Evolutionary conservation across 23 red algal species (phyloP).

Genomic region (Gracilariopsis chorda): DNA sequence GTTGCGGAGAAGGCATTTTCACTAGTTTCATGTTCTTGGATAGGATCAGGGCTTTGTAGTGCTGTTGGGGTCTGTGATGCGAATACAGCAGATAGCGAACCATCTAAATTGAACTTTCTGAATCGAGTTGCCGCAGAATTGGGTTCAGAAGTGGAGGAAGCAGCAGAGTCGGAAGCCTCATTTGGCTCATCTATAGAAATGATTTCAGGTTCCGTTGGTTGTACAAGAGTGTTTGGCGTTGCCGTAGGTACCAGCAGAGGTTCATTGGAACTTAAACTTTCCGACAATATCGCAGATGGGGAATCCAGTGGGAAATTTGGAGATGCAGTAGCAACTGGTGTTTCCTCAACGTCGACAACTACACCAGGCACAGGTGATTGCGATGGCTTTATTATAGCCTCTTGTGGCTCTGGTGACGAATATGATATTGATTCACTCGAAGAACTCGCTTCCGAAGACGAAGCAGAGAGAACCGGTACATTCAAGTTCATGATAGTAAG

Average conservation of each 20-base stretch:
- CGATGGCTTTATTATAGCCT: no score
- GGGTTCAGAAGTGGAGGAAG: not conserved
- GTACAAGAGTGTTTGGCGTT: no score
- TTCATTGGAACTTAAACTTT: no score
- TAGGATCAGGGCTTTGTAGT: not conserved
- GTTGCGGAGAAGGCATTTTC: not conserved
- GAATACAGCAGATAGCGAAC: not conserved
- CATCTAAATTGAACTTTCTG: conserved; percentile 6
- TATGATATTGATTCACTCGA: no score
- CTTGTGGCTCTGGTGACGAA: no score
- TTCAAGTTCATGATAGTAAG: not conserved
- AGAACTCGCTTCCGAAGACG: not conserved
- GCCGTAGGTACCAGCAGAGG: no score
- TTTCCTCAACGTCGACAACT: no score
- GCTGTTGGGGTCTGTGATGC: not conserved
- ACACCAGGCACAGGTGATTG: no score
- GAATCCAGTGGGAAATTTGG: not conserved
- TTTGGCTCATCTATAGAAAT: no score
- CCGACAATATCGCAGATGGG: not conserved
- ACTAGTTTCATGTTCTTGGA: not conserved
- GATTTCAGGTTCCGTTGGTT: no score
- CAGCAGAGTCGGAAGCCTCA: not conserved
- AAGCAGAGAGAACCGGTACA: conserved; percentile 1
- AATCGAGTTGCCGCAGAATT: not conserved
- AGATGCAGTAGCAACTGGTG: not conserved